phyloP scores from a whole-genome alignment of 805 yeast species.

The Wickerhamiella domercqiae region DNA sequence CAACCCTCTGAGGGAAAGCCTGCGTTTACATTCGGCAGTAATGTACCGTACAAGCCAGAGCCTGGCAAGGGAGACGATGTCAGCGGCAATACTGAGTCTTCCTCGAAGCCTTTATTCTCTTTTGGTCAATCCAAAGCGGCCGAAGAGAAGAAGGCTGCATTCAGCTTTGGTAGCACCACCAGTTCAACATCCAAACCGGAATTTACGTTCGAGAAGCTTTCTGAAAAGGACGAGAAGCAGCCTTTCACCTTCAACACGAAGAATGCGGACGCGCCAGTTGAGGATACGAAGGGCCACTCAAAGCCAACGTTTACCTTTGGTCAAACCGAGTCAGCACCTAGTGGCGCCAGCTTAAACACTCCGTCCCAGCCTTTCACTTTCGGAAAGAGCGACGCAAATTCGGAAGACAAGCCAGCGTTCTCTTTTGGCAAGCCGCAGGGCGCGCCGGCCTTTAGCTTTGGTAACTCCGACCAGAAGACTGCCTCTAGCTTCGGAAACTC shows the following conservation, averaged over 20 bases:
- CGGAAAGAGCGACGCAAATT: slow-evolving; percentile 4
- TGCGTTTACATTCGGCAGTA: slow-evolving; percentile 2
- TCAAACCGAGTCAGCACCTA: no score
- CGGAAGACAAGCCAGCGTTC: slow-evolving; percentile 10
- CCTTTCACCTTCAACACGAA: no score
- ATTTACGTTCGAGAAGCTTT: no score
- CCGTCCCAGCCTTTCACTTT: slow-evolving; percentile 2
- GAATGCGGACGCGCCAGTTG: no score
- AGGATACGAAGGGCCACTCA: no score
- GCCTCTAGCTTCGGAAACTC: slow-evolving; percentile 4
- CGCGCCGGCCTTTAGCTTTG: slow-evolving; percentile 7
- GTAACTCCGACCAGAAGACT: neutral
- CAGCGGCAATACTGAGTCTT: neutral
- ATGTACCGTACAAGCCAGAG: slow-evolving; percentile 1
- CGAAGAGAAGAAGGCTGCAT: slow-evolving; percentile 5
- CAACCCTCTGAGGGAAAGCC: slow-evolving; percentile 1
- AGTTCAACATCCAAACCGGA: neutral
- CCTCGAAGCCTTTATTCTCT: slow-evolving; percentile 14
- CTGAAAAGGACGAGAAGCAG: no score
- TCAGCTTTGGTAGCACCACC: slow-evolving; percentile 16
- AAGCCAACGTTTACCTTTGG: slow-evolving; percentile 4
- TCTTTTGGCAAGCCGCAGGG: slow-evolving; percentile 13
- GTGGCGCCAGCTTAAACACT: no score
- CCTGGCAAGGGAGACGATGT: neutral
- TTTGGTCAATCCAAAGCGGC: slow-evolving; percentile 10